These are phyloP conservation scores for Cytospora schulzeri DNA, from an alignment of 2,329 filamentous ascomycete genomes.

Conservation along the genomic window DNA sequence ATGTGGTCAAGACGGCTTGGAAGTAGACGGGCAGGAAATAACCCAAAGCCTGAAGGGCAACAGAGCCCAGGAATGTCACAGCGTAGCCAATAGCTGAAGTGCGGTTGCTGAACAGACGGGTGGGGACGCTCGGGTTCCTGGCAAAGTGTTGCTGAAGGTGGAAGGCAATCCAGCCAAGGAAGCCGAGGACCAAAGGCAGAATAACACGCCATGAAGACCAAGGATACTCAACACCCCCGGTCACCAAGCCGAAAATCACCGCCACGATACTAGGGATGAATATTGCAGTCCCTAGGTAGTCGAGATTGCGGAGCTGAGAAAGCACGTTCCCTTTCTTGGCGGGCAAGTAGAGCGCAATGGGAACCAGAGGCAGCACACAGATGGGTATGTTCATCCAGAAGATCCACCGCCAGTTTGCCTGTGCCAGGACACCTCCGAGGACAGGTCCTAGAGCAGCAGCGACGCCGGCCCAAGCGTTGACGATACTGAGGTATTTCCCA, in stretches of 20 bases:
- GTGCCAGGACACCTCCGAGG: no score
- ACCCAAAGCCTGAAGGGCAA: slow-evolving; percentile 39
- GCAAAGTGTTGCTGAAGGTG: background rate
- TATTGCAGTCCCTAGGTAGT: no score
- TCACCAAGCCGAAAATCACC: background rate
- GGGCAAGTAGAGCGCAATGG: no score
- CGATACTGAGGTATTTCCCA: no score
- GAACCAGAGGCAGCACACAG: no score
- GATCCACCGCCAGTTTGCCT: no score
- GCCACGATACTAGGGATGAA: no score
- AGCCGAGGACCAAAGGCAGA: background rate
- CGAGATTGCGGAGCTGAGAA: no score
- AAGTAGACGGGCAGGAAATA: slow-evolving; percentile 48
- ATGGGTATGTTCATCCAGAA: no score
- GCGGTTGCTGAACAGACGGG: slow-evolving; percentile 46
- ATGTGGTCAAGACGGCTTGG: slow-evolving; percentile 39
- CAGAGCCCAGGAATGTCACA: slow-evolving; percentile 40
- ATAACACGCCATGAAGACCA: slow-evolving; percentile 11
- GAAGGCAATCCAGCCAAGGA: slow-evolving; percentile 2
- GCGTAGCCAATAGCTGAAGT: slow-evolving; percentile 38
- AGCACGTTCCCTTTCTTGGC: no score
- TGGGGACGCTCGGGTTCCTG: slow-evolving; percentile 42
- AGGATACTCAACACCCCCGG: background rate
- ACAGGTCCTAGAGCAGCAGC: no score
- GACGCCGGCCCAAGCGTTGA: no score